phyloP scores from a whole-genome alignment of 768 basidiomycete genomes.

The Agrocybe pediades region DNA sequence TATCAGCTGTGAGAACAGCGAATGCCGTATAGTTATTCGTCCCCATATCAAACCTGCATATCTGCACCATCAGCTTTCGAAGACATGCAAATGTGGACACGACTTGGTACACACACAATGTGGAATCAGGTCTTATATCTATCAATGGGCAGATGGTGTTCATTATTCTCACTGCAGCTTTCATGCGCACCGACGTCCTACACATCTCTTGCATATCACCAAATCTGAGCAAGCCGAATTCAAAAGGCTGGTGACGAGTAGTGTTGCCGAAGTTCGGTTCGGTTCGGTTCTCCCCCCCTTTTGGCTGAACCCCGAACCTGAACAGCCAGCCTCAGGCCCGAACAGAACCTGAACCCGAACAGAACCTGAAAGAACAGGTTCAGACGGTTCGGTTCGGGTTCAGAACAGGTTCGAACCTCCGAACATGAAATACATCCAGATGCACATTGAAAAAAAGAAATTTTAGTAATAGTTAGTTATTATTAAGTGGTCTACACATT shows the following conservation, averaged over 20 bases:
- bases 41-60: constrained; percentile 13
- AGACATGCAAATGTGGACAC: constrained; percentile 8
- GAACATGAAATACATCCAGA: no score
- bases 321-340: no score
- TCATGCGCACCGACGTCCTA: constrained; percentile 17
- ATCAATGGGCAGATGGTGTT: constrained; percentile 14
- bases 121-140: constrained; percentile 1
- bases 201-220: constrained; percentile 16
- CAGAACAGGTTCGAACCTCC: no score
- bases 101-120: background rate
- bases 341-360: no score
- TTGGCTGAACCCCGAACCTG: no score
- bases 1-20: constrained; percentile 8
- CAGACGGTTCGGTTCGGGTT: no score
- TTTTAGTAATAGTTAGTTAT: no score
- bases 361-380: no score
- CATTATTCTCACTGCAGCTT: constrained; percentile 12
- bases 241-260: constrained; percentile 7
- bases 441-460: no score
- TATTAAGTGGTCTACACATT: no score
- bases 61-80: background rate
- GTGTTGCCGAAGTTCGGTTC: no score
- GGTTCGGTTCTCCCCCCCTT: no score
- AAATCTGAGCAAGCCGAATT: constrained; percentile 10
- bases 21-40: constrained; percentile 18